A percentile compares a stretch with the other conserved stretches of the same genome.
phyloP scores from a whole-genome alignment of 2,329 filamentous ascomycete species.

The Neospermospora avenae region DNA sequence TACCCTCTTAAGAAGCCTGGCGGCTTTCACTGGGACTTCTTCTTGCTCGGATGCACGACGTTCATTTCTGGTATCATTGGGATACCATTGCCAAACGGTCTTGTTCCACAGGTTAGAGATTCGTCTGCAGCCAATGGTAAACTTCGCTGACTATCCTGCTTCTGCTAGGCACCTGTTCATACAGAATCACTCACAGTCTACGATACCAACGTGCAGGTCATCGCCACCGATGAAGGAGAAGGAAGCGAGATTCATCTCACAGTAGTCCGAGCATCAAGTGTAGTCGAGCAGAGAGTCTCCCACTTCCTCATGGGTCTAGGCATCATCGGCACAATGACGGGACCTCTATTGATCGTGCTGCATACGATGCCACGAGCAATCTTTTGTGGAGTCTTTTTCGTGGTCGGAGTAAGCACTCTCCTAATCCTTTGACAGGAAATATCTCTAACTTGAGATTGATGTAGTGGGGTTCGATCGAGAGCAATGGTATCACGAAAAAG shows the following conservation, averaged over 20 bases:
- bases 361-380: conserved; percentile 52
- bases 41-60: conserved; percentile 53
- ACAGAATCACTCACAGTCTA: conserved; percentile 49
- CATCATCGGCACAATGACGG: conserved; percentile 54
- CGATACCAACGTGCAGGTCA: conserved; percentile 38
- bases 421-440: not conserved
- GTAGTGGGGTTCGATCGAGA: conserved; percentile 46
- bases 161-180: conserved; percentile 52
- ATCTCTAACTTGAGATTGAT: not conserved
- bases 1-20: conserved; percentile 55
- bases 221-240: conserved; percentile 42
- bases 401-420: conserved; percentile 47
- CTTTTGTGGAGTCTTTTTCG: conserved; percentile 55
- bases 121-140: not conserved
- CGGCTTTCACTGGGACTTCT: conserved; percentile 52
- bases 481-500: conserved; percentile 51
- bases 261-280: conserved; percentile 42
- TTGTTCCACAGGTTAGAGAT: conserved; percentile 45
- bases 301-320: conserved; percentile 54
- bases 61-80: conserved; percentile 50
- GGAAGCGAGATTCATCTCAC: conserved; percentile 43
- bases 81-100: conserved; percentile 54
- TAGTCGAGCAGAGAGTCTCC: conserved; percentile 54
- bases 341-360: conserved; percentile 50
- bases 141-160: not conserved